These are phyloP conservation scores for Zymoseptoria passerinii DNA, from an alignment of 2,329 filamentous ascomycete species.

Conservation along the genomic window DNA sequence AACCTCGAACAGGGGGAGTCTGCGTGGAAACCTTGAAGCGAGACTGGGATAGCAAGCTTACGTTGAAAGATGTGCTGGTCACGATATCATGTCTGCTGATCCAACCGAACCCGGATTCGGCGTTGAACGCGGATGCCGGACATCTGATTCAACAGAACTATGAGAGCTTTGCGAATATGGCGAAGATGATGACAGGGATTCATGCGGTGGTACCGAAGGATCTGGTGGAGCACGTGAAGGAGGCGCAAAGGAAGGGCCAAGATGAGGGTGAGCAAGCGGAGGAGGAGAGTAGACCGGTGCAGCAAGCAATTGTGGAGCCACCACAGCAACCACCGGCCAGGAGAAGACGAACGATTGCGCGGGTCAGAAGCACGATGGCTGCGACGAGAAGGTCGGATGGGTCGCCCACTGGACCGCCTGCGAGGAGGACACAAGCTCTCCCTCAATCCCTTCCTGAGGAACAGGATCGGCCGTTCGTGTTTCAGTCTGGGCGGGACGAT, in stretches of 20 bases:
- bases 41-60: slow-evolving; percentile 52
- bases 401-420: slow-evolving; percentile 19
- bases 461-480: slow-evolving; percentile 17
- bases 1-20: slow-evolving; percentile 52
- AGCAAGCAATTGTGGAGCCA: slow-evolving; percentile 11
- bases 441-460: slow-evolving; percentile 1
- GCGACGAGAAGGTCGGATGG: slow-evolving; percentile 14
- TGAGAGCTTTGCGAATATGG: slow-evolving; percentile 48
- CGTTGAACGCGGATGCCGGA: slow-evolving; percentile 54
- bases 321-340: slow-evolving; percentile 16
- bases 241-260: slow-evolving; percentile 47
- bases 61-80: slow-evolving; percentile 50
- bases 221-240: slow-evolving; percentile 38
- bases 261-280: slow-evolving; percentile 15
- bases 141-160: slow-evolving; percentile 52
- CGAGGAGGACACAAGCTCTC: slow-evolving; percentile 9
- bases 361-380: slow-evolving; percentile 14
- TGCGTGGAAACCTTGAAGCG: slow-evolving; percentile 58
- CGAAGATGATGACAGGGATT: slow-evolving; percentile 54
- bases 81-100: slow-evolving; percentile 56
- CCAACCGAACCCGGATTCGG: slow-evolving; percentile 56
- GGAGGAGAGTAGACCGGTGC: slow-evolving; percentile 7
- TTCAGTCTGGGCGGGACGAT: slow-evolving; percentile 18
- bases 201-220: slow-evolving; percentile 47
- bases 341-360: slow-evolving; percentile 22